A percentile compares a stretch with the other conserved stretches of the same genome.
Evolutionary conservation across 2,329 filamentous ascomycete species (phyloP).

Genomic region (Ascochyta viciae-villosae): DNA sequence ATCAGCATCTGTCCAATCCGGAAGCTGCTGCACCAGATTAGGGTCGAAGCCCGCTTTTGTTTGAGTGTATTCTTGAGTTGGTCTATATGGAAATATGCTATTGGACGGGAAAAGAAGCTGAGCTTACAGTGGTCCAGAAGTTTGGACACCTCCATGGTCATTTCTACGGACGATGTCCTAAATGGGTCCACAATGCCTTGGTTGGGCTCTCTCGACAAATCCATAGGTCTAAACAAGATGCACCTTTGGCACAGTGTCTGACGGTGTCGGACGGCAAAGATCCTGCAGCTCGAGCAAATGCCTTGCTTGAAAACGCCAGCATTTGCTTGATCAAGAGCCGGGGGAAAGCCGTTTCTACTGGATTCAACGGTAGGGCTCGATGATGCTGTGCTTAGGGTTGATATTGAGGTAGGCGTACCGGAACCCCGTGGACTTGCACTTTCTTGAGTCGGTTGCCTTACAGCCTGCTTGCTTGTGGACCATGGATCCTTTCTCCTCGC

Average conservation of each 20-base stretch:
- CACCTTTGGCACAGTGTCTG: conserved; percentile 42
- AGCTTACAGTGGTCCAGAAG: conserved; percentile 49
- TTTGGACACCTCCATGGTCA: conserved; percentile 37
- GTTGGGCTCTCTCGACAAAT: conserved; percentile 32
- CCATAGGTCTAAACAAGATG: conserved; percentile 26
- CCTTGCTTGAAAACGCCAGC: conserved; percentile 27
- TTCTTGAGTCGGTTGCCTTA: conserved; percentile 40
- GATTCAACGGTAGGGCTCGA: conserved; percentile 38
- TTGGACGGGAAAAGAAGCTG: neutral
- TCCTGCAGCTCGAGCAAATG: conserved; percentile 41
- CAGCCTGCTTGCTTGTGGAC: conserved; percentile 49
- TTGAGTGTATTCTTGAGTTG: neutral
- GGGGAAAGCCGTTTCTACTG: conserved; percentile 28
- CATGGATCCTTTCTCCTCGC: conserved; percentile 48
- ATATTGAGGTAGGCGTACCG: conserved; percentile 38
- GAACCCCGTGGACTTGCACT: conserved; percentile 37
- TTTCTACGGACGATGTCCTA: conserved; percentile 35
- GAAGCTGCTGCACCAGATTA: neutral
- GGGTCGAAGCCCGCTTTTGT: too few relatives aligned
- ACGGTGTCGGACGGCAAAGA: conserved; percentile 38
- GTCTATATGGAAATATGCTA: neutral
- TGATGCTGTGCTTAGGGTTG: conserved; percentile 40
- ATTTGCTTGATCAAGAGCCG: conserved; percentile 22
- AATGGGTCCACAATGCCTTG: conserved; percentile 45
- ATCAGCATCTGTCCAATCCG: conserved; percentile 25